Percentiles rank a stretch among this genome's conserved stretches.
Evolutionary conservation across 345 rosid genomes (phyloP).

Genomic region (Hibiscus trionum): DNA sequence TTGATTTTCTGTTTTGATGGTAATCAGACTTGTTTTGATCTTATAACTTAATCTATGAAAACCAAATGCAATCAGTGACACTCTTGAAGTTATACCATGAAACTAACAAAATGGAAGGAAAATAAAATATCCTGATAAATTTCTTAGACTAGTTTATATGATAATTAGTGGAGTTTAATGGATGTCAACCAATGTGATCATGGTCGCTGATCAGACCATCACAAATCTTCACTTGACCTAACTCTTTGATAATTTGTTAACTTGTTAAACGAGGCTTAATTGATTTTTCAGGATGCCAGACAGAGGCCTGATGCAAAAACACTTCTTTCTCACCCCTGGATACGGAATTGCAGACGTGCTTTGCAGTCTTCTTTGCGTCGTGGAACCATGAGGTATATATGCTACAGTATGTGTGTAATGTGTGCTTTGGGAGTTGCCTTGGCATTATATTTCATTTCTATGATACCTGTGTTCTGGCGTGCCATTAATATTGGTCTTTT

Average conservation of each 20-base stretch:
- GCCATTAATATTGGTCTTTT: no score
- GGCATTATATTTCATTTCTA: no score
- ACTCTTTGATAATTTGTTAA: not conserved
- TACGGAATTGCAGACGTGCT: conserved; percentile 74
- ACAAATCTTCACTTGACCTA: not conserved
- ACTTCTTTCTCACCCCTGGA: conserved; percentile 97
- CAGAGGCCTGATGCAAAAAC: conserved; percentile 99
- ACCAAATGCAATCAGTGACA: not conserved
- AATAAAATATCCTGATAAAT: not conserved
- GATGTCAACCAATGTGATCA: not conserved
- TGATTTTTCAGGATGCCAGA: conserved; percentile 75
- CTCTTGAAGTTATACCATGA: not conserved
- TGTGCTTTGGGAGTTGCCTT: not conserved
- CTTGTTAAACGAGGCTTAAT: conserved; percentile 11
- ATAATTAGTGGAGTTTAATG: not conserved
- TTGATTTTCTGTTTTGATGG: not conserved
- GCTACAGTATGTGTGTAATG: not conserved
- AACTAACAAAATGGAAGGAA: not conserved
- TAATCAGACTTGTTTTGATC: not conserved
- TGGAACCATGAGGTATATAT: conserved; percentile 59
- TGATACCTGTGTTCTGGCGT: no score
- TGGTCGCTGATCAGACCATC: not conserved
- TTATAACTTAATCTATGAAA: not conserved
- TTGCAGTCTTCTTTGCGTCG: conserved; percentile 85
- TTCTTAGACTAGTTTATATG: not conserved